Evolutionary conservation across 2,329 filamentous ascomycete species (phyloP), one percentile per base, ranked within the genome.

Genomic region (Dichotomopilus funicola): DNA sequence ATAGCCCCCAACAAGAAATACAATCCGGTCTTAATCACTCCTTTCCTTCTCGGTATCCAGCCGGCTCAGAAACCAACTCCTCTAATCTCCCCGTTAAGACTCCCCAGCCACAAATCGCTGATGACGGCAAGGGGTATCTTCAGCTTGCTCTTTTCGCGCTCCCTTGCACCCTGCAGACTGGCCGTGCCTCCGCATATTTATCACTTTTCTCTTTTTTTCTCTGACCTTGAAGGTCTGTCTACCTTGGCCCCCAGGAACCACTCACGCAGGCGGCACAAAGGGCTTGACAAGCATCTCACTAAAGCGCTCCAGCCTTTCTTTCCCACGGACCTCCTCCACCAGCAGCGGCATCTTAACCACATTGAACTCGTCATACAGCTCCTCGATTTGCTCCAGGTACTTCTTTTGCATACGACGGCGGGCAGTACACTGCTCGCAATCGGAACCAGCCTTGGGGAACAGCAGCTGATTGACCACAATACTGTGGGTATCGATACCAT

Each of bases 401-500:
- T 99, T 99, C 79, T 91, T 94, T 79, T 99, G 94, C 94, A 99
- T 99, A 78, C 95, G 95, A 67, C 91, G 80, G 62, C 94, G 79
- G 46, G 94, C 88, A 69, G 91, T 95, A 74, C 94, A 99, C 77
- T 99, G 94, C 60, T 96, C 91, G 73, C 94, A 99, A 38, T 83
- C 81, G 68, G 87, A 95, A 52, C 85, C 86, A 62, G 86, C 80
- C 72, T 88, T 89, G 13, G 94, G 94, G 76, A 96, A 99, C 55
- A 99, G 78, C 63, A 99, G 80, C 78, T 99, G 94, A 73, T 99
- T 99, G 67, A 99, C 94, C 46, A 99, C 94, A 70, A 99, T 97
- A 68, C 87, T 85, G 75, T 97, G 94, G 6, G 92, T 96, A 72
- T 99, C 94, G 70, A 99, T 99, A 67, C 87, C 79, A 75, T 96